Base-by-base conservation (phyloP, 192 early-diverging fungal species). In the Spizellomyces sp. region DNA sequence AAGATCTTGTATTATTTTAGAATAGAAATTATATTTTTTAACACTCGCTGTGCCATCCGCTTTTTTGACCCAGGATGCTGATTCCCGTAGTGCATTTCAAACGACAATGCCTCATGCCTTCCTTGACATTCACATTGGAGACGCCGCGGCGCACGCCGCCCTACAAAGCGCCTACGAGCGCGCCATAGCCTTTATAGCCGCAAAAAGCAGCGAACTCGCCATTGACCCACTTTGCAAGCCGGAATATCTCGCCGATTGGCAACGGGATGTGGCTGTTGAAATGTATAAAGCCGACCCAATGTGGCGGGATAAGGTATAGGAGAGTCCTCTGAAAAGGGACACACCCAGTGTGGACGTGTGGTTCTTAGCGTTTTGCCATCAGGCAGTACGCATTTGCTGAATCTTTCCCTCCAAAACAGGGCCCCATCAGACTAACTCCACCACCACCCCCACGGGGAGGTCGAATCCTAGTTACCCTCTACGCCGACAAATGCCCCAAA, bases 401-500 rank as follows among this genome's bases (percentile, higher is more conserved):
- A 76, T 22, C 14, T 50, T 22, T n/a, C 67, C 15, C 8, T 60
- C 4, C n/a, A 8, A 47, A n/a, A 47, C 47, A 75, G 45, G 64
- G 70, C 12, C 62, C n/a, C 7, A 64, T 75, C 6, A 45, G 45
- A 19, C 56, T 77, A 36, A 21, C 44, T 2, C 52, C 64, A 47
- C 64, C 66, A 5, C 64, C 67, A 6, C 45, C 48, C 6, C 21
- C 6, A n/a, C 85, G 84, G 41, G 86, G 86, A 43, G 94, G 94
- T 21, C 86, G 90, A 50, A 79, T 94, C 46, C 43, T 89, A 82
- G 77, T 89, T 83, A 5, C 84, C 83, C 64, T 86, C 77, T 74
- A 83, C 85, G 4, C 88, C 81, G 58, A 88, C 80, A 54, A 85
- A 83, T 10, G 87, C 84, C 58, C 92, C 86, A 83, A 93, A 86